These are phyloP conservation scores for Alternaria triticina DNA, from an alignment of 2,329 filamentous ascomycete genomes.

Conservation along the genomic window DNA sequence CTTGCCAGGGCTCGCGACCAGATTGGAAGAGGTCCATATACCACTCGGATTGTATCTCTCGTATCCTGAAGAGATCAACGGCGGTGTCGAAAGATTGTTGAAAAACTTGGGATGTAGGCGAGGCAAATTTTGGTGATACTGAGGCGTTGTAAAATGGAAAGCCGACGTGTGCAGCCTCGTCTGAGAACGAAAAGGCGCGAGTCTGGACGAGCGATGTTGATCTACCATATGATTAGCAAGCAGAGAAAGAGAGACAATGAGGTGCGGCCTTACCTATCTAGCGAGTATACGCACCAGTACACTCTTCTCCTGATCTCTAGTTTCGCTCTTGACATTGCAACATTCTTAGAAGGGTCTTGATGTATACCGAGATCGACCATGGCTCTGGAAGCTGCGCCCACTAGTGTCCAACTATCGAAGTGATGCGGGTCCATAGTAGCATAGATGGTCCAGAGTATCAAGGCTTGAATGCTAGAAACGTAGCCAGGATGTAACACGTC, in stretches of 20 bases:
- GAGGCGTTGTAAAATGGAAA: constrained; percentile 64
- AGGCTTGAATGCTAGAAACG: constrained; percentile 82
- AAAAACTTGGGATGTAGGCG: constrained; percentile 60
- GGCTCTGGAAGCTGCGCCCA: constrained; percentile 87
- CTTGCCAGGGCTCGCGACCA: constrained; percentile 69
- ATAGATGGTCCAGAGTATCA: constrained; percentile 86
- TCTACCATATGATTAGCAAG: constrained; percentile 51
- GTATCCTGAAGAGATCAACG: constrained; percentile 78
- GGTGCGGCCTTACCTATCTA: constrained; percentile 70
- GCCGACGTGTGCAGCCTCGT: constrained; percentile 83
- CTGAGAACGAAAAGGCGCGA: constrained; percentile 89
- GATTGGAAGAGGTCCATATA: constrained; percentile 89
- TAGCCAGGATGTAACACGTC: constrained; percentile 85
- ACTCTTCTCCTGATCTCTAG: constrained; percentile 81
- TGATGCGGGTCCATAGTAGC: constrained; percentile 87
- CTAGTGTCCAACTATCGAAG: constrained; percentile 92
- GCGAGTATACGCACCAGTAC: constrained; percentile 88
- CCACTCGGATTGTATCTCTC: constrained; percentile 85
- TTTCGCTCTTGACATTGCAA: constrained; percentile 69
- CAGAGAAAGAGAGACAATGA: not conserved
- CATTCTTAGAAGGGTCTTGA: constrained; percentile 81
- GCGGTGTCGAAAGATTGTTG: constrained; percentile 70
- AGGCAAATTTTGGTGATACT: constrained; percentile 50
- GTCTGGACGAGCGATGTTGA: constrained; percentile 88
- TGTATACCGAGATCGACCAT: constrained; percentile 91